A percentile compares a stretch with the other conserved stretches of the same genome.
Conservation (phyloP, 1,284 basidiomycete genomes). For the Ganoderma lingzhi region DNA sequence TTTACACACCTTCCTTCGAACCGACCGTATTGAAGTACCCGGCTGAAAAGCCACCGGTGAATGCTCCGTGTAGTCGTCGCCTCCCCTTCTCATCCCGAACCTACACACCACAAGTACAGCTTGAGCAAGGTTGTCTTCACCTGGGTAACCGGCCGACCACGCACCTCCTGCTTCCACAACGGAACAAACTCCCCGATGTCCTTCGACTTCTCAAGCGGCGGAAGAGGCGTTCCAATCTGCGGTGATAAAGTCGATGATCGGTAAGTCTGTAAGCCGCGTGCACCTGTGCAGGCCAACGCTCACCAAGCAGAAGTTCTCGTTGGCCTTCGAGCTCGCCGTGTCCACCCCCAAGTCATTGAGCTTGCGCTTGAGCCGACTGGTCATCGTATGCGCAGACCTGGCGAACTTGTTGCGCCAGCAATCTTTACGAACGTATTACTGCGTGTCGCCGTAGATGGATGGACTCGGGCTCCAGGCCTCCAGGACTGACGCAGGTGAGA, state of each 20-base stretch:
- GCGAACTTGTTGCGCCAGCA: not conserved
- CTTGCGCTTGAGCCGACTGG: slow-evolving; percentile 77
- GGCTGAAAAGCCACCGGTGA: slow-evolving; percentile 97
- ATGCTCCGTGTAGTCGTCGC: slow-evolving; percentile 93
- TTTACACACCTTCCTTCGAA: slow-evolving; percentile 84
- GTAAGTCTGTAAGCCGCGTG: not conserved
- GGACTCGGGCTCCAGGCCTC: not conserved
- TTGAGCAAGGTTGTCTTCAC: not conserved
- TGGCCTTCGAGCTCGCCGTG: slow-evolving; percentile 71
- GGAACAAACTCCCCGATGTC: slow-evolving; percentile 96
- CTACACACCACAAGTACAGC: slow-evolving; percentile 45
- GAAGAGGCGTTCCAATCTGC: slow-evolving; percentile 92
- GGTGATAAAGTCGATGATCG: slow-evolving; percentile 3
- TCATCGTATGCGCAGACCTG: slow-evolving; percentile 38
- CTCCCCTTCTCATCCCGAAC: slow-evolving; percentile 95
- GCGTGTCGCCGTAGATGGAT: not conserved
- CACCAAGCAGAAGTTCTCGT: slow-evolving; percentile 90
- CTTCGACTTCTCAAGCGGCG: slow-evolving; percentile 86
- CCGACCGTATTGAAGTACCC: slow-evolving; percentile 98
- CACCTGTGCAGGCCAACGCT: slow-evolving; percentile 33
- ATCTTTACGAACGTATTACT: not conserved
- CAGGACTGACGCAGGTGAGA: no score
- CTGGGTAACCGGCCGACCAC: slow-evolving; percentile 27
- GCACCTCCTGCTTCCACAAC: slow-evolving; percentile 95
- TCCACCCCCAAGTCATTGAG: slow-evolving; percentile 85